Evolutionary conservation across 768 basidiomycete species (phyloP).

Genomic region (Lactarius sanguifluus): DNA sequence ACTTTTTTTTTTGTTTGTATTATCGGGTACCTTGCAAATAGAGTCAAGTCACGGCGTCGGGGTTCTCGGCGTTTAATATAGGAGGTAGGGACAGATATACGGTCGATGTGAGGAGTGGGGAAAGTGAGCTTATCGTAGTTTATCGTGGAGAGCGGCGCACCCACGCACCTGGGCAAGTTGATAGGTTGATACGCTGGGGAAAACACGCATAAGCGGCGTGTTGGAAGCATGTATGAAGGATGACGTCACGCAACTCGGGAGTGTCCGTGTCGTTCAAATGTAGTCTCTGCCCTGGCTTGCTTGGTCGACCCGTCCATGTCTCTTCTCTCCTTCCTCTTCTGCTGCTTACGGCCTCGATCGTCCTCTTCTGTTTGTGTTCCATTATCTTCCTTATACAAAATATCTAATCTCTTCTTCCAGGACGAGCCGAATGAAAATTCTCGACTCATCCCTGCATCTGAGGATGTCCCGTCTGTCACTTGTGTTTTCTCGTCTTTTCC

Average conservation of each 20-base stretch:
- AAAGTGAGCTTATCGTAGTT: background rate
- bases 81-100: background rate
- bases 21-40: background rate
- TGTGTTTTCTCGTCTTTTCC: too few species aligned
- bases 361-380: conserved; percentile 1
- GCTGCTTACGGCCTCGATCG: conserved; percentile 31
- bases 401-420: conserved; percentile 10
- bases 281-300: too few species aligned
- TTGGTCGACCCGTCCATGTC: conserved; percentile 28
- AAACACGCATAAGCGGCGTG: background rate
- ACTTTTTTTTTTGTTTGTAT: background rate
- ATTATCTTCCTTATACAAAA: background rate
- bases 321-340: conserved; percentile 30
- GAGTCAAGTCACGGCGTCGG: background rate
- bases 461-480: conserved; percentile 34
- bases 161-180: background rate
- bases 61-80: background rate
- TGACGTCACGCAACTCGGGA: background rate
- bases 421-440: conserved; percentile 36
- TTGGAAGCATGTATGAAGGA: background rate
- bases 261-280: background rate
- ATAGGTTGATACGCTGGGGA: background rate
- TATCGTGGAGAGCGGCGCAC: background rate
- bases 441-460: conserved; percentile 36
- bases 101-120: background rate